These are phyloP conservation scores for Toxicodendron radicans DNA, from an alignment of 345 rosid genomes.

Conservation along the genomic window DNA sequence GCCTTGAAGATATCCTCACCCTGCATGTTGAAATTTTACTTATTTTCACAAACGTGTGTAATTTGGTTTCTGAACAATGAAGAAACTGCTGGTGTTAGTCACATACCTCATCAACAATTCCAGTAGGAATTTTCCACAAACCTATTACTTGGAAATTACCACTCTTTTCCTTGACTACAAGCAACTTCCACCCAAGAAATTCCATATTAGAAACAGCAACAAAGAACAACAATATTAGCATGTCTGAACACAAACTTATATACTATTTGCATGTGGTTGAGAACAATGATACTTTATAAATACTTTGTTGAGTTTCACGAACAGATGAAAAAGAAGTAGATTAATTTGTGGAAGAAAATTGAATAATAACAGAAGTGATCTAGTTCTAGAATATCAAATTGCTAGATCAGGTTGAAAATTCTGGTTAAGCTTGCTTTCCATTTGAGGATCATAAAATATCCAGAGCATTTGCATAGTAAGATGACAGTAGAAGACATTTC, in stretches of 20 bases:
- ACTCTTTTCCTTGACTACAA: slow-evolving; percentile 77
- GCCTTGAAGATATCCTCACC: slow-evolving; percentile 70
- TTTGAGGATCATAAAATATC: not conserved
- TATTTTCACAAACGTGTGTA: slow-evolving; percentile 7
- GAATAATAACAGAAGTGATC: not conserved
- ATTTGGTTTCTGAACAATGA: not conserved
- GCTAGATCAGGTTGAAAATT: not conserved
- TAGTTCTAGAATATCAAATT: not conserved
- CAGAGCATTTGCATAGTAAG: not conserved
- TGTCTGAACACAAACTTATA: not conserved
- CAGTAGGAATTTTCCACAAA: slow-evolving; percentile 90
- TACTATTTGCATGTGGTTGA: not conserved
- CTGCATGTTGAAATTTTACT: slow-evolving; percentile 33
- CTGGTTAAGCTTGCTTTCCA: not conserved
- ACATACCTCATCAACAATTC: slow-evolving; percentile 72
- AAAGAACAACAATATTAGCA: not conserved
- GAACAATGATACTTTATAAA: not conserved
- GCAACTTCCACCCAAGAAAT: slow-evolving; percentile 46
- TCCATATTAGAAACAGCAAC: slow-evolving; percentile 10
- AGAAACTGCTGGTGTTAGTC: slow-evolving; percentile 6
- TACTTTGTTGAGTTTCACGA: not conserved
- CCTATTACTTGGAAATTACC: slow-evolving; percentile 54
- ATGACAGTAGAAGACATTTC: not conserved
- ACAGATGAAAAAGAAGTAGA: not conserved
- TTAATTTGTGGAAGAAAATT: not conserved